phyloP scores from a whole-genome alignment of 257 asterid species.

The Ajuga chamaepitys region DNA sequence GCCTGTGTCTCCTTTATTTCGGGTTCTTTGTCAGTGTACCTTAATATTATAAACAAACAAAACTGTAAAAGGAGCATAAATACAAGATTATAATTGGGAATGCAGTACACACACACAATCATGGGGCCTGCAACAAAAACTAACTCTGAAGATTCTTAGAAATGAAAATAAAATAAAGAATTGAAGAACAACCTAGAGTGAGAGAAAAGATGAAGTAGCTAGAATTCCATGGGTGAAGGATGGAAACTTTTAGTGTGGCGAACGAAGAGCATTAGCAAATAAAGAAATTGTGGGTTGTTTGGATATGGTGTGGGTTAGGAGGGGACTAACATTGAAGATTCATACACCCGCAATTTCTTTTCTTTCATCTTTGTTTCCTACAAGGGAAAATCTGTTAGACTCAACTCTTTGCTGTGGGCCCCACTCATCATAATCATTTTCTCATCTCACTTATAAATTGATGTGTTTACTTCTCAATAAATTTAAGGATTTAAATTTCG shows the following conservation, averaged over 20 bases:
- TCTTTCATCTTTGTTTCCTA: slow-evolving; percentile 6
- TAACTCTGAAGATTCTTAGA: not conserved
- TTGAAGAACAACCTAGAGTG: not conserved
- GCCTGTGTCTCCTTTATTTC: slow-evolving; percentile 22
- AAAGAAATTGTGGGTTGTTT: slow-evolving; percentile 14
- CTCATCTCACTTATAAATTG: no score
- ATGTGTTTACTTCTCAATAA: no score
- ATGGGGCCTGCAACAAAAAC: not conserved
- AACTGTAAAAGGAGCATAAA: slow-evolving; percentile 4
- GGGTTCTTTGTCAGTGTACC: slow-evolving; percentile 15
- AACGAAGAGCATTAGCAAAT: slow-evolving; percentile 10
- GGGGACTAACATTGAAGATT: slow-evolving; percentile 19
- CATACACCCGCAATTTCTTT: not conserved
- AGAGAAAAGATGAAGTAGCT: not conserved
- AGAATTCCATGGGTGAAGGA: not conserved
- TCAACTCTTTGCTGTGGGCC: slow-evolving; percentile 27
- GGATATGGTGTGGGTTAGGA: slow-evolving; percentile 56
- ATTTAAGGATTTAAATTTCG: no score
- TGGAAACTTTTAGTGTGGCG: not conserved
- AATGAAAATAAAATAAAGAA: not conserved
- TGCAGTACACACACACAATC: not conserved
- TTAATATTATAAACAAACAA: slow-evolving; percentile 11
- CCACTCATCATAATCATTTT: no score
- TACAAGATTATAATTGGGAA: slow-evolving; percentile 12
- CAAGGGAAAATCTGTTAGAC: slow-evolving; percentile 27